Base-by-base conservation (phyloP, 2,329 filamentous ascomycete species). In the Ophiostoma fasciatum region DNA sequence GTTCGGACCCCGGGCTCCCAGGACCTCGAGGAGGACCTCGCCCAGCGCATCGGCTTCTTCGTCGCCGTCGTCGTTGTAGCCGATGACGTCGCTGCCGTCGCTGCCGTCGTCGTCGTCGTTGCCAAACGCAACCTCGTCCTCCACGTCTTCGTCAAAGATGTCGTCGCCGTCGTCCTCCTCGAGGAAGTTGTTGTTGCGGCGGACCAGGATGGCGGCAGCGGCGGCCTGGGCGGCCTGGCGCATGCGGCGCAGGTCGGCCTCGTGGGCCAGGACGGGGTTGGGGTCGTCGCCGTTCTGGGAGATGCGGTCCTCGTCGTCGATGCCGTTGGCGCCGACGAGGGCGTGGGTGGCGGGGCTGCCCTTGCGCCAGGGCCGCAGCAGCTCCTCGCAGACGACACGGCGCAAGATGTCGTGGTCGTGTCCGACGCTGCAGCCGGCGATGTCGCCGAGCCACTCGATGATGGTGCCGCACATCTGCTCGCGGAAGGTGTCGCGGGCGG, bases 401-500 rank as follows among this genome's bases (percentile, higher is more conserved):
- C 85, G 73, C 29, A 98, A 63, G 14, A 96, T 74, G 41, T 82
- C 67, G 42, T 76, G 72, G 50, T 98, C 84, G 22, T 74, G 65
- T 2, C 83, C 84, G 31, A 94, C 81, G 36, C 75, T 80, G 56
- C 87, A 94, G 21, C 85, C 85, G 7, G 85, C 74, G 49, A 98
- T 92, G 55, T 98, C 92, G 35, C 78, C 71, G 15, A 98, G 68
- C 92, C 92, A 98, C 49, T 94, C 87, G 36, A 98, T 80, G 42
- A 98, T 88, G 13, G 85, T 84, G n/a, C 82, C 85, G 49, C 87
- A 94, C 92, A 98, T 98, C 54, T 96, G 82, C 36, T 98, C 90
- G 40, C 90, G 73, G 59, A 96, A 98, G 0, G 85, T 96, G 57
- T 98, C 90, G 47, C 92, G 73, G 5, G 90, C 76, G 9, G 88